Percentiles rank a stretch among this genome's conserved stretches.
These are phyloP conservation scores for Backusella tuberculispora DNA, from an alignment of 192 early-diverging fungal species.

Conservation along the genomic window DNA sequence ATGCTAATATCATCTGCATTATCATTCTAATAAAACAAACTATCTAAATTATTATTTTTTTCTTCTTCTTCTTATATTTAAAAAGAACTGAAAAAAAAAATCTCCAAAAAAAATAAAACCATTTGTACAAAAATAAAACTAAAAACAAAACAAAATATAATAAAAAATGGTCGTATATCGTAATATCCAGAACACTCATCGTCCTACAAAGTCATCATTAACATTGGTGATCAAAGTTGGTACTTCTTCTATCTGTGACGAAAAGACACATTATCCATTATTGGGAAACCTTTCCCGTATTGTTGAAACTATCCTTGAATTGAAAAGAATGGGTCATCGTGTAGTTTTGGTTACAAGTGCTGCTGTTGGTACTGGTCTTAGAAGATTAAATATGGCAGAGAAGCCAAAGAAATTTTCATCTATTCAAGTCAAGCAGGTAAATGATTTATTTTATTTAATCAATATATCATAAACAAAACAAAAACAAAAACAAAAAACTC, in stretches of 20 bases:
- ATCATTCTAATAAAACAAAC: no score
- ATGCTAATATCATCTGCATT: neutral
- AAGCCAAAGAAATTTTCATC: conserved; percentile 82
- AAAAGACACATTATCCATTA: conserved; percentile 84
- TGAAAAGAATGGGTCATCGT: conserved; percentile 75
- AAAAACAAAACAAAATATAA: neutral
- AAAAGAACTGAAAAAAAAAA: conserved; percentile 5
- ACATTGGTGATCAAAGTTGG: conserved; percentile 94
- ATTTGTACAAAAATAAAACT: neutral
- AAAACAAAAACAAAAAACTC: neutral
- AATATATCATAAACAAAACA: conserved; percentile 1
- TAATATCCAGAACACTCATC: conserved; percentile 37
- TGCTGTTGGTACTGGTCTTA: conserved; percentile 90
- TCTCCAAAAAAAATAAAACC: neutral
- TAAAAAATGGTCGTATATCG: conserved; percentile 29
- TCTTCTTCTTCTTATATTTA: no score
- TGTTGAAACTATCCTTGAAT: conserved; percentile 88
- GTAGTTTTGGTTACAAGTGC: conserved; percentile 93
- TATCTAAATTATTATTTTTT: no score
- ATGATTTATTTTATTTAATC: neutral
- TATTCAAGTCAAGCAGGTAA: conserved; percentile 57
- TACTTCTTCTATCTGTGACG: conserved; percentile 95
- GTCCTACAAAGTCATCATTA: conserved; percentile 45
- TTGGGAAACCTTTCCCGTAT: conserved; percentile 87
- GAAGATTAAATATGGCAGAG: conserved; percentile 70